phyloP scores from a whole-genome alignment of 192 early-diverging fungal genomes.

The Umbelopsis sp. region DNA sequence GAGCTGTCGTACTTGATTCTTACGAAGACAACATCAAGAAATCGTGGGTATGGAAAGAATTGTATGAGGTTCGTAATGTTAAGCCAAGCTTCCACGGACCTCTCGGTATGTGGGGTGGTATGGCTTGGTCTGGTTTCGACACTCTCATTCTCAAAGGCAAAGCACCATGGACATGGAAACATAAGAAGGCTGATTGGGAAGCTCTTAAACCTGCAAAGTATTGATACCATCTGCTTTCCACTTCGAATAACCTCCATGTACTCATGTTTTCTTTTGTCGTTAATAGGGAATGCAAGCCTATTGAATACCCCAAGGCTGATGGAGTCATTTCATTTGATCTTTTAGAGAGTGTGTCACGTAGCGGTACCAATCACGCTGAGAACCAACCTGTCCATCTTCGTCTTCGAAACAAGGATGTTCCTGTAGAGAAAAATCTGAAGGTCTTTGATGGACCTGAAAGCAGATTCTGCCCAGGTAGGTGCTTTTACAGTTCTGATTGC shows the following conservation, averaged over 20 bases:
- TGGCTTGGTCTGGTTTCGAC: conserved; percentile 88
- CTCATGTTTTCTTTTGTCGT: not conserved
- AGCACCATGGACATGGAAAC: conserved; percentile 93
- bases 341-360: conserved; percentile 89
- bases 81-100: conserved; percentile 91
- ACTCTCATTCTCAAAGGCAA: conserved; percentile 87
- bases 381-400: conserved; percentile 94
- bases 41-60: conserved; percentile 91
- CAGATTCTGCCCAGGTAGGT: conserved; percentile 90
- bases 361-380: conserved; percentile 92
- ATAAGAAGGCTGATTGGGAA: conserved; percentile 79
- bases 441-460: conserved; percentile 94
- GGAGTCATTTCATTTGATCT: conserved; percentile 94
- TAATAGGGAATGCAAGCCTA: conserved; percentile 67
- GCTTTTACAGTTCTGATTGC: too few relatives aligned
- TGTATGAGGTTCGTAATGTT: conserved; percentile 89
- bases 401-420: conserved; percentile 71
- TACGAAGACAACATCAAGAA: conserved; percentile 84
- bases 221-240: not conserved
- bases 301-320: conserved; percentile 98
- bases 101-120: conserved; percentile 84
- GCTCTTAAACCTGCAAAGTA: conserved; percentile 71
- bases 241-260: not conserved
- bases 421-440: conserved; percentile 80
- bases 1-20: conserved; percentile 67